phyloP scores from a whole-genome alignment of 179 eudicot species.

The Spergularia azorica region DNA sequence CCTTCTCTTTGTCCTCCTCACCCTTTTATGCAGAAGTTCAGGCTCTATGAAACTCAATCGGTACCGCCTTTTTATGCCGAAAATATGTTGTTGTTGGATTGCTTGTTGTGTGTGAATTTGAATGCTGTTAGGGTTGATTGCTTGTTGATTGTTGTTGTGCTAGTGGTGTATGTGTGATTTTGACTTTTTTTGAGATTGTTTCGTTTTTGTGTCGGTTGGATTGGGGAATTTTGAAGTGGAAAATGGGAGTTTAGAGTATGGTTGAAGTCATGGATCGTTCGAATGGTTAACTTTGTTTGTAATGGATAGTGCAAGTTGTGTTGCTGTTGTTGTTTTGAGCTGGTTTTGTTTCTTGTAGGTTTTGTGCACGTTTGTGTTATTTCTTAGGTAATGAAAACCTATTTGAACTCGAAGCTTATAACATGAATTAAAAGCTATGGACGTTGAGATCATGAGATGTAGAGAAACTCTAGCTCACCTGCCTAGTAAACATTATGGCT shows the following conservation, averaged over 20 bases:
- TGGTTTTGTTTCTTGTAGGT: neutral
- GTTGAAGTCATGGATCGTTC: neutral
- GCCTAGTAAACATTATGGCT: neutral
- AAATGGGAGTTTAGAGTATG: slow-evolving; percentile 4
- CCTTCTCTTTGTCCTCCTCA: slow-evolving; percentile 40
- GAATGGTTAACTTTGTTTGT: neutral
- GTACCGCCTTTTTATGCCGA: slow-evolving; percentile 35
- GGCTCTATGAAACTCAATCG: slow-evolving; percentile 87
- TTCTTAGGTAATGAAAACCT: neutral
- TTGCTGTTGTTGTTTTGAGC: slow-evolving; percentile 9
- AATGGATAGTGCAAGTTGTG: slow-evolving; percentile 7
- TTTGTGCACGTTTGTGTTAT: neutral
- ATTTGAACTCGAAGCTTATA: neutral
- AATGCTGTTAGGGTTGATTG: neutral
- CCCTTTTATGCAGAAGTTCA: slow-evolving; percentile 74
- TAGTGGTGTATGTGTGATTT: neutral
- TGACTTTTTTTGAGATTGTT: neutral
- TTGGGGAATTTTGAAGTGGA: neutral
- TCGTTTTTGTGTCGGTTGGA: neutral
- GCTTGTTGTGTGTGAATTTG: neutral
- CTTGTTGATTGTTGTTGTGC: neutral
- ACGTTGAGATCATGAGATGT: neutral
- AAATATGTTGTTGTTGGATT: neutral
- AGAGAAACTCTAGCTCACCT: neutral
- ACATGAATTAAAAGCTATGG: neutral